Conservation (phyloP, 768 basidiomycete species). For the Macrocybe gigantea region DNA sequence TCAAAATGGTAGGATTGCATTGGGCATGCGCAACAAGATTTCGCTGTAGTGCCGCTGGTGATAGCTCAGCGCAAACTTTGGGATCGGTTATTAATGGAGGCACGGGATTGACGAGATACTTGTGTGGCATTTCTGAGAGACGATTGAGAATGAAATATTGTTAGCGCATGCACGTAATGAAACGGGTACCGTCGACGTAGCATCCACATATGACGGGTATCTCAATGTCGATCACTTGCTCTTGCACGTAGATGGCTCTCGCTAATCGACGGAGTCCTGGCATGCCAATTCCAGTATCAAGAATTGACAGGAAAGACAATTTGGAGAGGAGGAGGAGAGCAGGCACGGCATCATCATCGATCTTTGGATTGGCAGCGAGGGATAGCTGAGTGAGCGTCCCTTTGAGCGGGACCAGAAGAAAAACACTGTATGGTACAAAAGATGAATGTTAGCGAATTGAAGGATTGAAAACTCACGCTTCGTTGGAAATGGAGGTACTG, state of each 20-base stretch:
- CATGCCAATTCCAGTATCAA: conserved; percentile 53
- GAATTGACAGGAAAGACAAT: conserved; percentile 44
- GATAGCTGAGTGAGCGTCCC: conserved; percentile 46
- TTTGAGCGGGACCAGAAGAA: conserved; percentile 50
- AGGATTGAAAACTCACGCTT: conserved; percentile 38
- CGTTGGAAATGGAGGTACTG: conserved; percentile 53
- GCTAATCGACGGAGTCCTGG: conserved; percentile 50
- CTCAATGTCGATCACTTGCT: conserved; percentile 42
- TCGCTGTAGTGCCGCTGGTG: conserved; percentile 41
- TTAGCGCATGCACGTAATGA: background rate
- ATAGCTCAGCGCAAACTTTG: conserved; percentile 32
- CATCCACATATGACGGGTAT: conserved; percentile 46
- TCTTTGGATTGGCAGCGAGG: conserved; percentile 43
- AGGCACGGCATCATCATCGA: conserved; percentile 53
- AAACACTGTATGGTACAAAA: conserved; percentile 34
- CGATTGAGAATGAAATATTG: background rate
- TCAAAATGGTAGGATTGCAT: conserved; percentile 37
- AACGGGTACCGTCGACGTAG: conserved; percentile 46
- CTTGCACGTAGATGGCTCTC: conserved; percentile 24
- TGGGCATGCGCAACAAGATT: conserved; percentile 55
- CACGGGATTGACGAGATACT: conserved; percentile 40
- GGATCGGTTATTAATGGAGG: conserved; percentile 49
- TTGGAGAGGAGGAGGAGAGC: conserved; percentile 44
- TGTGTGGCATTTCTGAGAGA: conserved; percentile 33
- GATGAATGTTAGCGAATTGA: conserved; percentile 1